Evolutionary conservation across 148 eudicot genomes (phyloP), one percentile per base, ranked within the genome.

Genomic region (Mesembryanthemum crystallinum): DNA sequence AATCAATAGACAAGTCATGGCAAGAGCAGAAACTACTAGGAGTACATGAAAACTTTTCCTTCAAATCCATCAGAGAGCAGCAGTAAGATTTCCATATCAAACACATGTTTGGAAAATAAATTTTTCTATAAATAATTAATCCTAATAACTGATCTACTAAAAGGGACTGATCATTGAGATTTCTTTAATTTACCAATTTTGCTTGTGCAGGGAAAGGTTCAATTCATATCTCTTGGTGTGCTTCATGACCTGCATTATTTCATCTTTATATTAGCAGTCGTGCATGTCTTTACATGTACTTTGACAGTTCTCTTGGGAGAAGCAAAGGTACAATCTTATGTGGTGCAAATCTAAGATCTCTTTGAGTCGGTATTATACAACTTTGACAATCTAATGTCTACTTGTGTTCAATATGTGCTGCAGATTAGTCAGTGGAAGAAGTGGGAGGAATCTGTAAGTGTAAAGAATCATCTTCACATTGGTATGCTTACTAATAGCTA

Each of bases 381-480:
- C 23, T 63, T 29, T 29, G 32, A 23, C 42, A 3, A 20, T 7
- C 76, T 47, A 14, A 62, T 45, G 37, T 55, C 15, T 14, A n/a
- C 39, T 58, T 72, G 8, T 68, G 12, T 23, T 23, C 52, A 70
- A 75, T 17, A 28, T 49, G 54, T 64, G 2, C 32, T 77, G 76
- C 24, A 77, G 84, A 77, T 81, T 35, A 73, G 80, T 35, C 81
- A 73, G 61, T 81, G 84, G 84, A 1, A 59, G 71, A 81, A 81
- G 73, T 81, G 84, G 84, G 84, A 81, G 73, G 78, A 77, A 5
- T 52, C 57, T 24, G 51, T 77, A 27, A 49, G 23, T 49, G 12
- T 37, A 14, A 55, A 61, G 60, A 37, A 21, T 29, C 29, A 21
- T 17, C 58, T 37, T 35, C 10, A 68, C 3, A 13, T 4, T 1